Percentiles rank a stretch among this genome's conserved stretches.
phyloP scores from a whole-genome alignment of 257 asterid species.

The Salvia hispanica region DNA sequence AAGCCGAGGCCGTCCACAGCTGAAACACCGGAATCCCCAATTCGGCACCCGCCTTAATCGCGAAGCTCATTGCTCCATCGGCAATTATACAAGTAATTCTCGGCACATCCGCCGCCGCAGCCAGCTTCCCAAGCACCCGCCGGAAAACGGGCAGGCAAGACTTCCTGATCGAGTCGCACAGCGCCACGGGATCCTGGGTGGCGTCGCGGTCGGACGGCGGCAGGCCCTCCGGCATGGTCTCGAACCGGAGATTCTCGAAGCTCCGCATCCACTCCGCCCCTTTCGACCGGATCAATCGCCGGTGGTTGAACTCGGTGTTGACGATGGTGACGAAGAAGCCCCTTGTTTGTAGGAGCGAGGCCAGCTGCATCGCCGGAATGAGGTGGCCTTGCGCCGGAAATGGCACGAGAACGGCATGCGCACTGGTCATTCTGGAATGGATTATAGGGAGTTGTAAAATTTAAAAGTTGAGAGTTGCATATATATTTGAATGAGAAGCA shows the following conservation, averaged over 20 bases:
- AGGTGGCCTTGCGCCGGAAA: slow-evolving; percentile 63
- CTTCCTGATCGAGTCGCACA: slow-evolving; percentile 36
- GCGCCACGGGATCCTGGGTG: slow-evolving; percentile 40
- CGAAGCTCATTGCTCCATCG: slow-evolving; percentile 55
- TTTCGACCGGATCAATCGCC: slow-evolving; percentile 47
- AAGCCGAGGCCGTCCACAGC: slow-evolving; percentile 60
- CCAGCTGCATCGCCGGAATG: slow-evolving; percentile 48
- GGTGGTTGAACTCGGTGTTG: slow-evolving; percentile 54
- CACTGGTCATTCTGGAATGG: no score
- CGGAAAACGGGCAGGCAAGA: slow-evolving; percentile 47
- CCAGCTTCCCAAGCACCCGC: slow-evolving; percentile 39
- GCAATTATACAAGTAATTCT: slow-evolving; percentile 45
- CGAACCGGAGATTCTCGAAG: slow-evolving; percentile 49
- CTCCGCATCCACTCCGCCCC: slow-evolving; percentile 48
- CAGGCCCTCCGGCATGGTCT: slow-evolving; percentile 55
- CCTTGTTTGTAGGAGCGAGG: slow-evolving; percentile 46
- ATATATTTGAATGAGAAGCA: no score
- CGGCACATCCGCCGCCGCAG: slow-evolving; percentile 33
- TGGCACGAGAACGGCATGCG: slow-evolving; percentile 45
- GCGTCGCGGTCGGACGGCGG: slow-evolving; percentile 45
- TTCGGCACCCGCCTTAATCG: slow-evolving; percentile 44
- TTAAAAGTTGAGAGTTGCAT: no score
- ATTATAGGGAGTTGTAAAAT: no score
- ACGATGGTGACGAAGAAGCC: slow-evolving; percentile 55
- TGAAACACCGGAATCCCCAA: slow-evolving; percentile 51